Evolutionary conservation across 2,329 filamentous ascomycete genomes (phyloP).

Genomic region (Penicillium sp.): DNA sequence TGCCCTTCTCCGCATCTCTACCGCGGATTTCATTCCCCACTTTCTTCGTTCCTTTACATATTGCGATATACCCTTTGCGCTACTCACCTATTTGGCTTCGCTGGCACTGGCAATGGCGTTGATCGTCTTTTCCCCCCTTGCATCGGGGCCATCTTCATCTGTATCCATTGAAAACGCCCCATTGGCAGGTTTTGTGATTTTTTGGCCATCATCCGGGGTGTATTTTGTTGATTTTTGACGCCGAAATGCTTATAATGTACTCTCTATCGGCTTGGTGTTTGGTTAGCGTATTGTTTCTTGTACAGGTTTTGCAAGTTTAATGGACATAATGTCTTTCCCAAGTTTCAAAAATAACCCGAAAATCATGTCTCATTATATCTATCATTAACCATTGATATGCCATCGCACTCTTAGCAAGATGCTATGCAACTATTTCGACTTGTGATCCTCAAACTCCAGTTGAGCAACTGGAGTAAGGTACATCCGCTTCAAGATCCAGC

Average conservation of each 20-base stretch:
- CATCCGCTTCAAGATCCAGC: conserved; percentile 16
- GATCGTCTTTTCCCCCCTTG: conserved; percentile 6
- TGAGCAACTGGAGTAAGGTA: conserved; percentile 4
- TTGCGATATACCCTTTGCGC: conserved; percentile 24
- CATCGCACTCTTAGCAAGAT: not conserved
- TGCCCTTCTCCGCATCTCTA: not conserved
- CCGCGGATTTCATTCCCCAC: not conserved
- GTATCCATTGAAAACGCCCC: not conserved
- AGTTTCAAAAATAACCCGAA: not conserved
- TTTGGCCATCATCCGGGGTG: conserved; percentile 3
- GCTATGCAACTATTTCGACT: conserved; percentile 5
- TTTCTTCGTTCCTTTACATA: conserved; percentile 17
- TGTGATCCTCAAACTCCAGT: conserved; percentile 11
- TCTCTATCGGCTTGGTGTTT: conserved; percentile 15
- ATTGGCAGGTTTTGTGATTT: not conserved
- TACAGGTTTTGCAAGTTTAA: conserved; percentile 2
- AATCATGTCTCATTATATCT: conserved; percentile 6
- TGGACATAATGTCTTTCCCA: conserved; percentile 4
- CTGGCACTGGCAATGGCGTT: conserved; percentile 13
- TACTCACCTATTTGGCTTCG: conserved; percentile 8
- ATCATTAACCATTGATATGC: not conserved
- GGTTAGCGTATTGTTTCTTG: not conserved
- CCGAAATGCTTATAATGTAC: conserved; percentile 17
- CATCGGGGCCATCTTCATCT: conserved; percentile 6
- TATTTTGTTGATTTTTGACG: conserved; percentile 7